phyloP scores from a whole-genome alignment of 2,329 filamentous ascomycete species.

The Lithohypha guttulata region DNA sequence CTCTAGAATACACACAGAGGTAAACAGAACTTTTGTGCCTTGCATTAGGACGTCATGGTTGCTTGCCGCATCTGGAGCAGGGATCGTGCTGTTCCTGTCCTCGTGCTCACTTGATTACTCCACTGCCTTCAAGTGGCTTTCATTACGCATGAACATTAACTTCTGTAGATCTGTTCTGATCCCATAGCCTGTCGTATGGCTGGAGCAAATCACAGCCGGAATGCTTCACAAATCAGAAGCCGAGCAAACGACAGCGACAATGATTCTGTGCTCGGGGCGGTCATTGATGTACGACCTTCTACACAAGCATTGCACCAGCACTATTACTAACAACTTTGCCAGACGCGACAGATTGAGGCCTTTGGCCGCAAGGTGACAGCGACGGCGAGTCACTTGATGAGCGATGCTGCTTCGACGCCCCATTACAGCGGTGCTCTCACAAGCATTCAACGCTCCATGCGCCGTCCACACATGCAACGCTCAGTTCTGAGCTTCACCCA shows the following conservation, averaged over 20 bases:
- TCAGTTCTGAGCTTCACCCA: conserved; percentile 84
- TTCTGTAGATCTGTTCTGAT: too few species aligned
- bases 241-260: conserved; percentile 31
- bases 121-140: too few species aligned
- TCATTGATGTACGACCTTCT: conserved; percentile 34
- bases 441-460: conserved; percentile 80
- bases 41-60: too few species aligned
- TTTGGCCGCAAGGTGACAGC: conserved; percentile 92
- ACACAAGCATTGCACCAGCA: neutral
- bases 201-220: conserved; percentile 29
- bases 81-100: too few species aligned
- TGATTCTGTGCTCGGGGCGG: conserved; percentile 35
- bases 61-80: too few species aligned
- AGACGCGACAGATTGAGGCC: conserved; percentile 82
- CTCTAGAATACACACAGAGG: too few species aligned
- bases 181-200: conserved; percentile 28
- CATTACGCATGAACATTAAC: too few species aligned
- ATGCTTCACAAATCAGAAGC: conserved; percentile 34
- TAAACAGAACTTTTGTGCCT: too few species aligned
- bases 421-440: conserved; percentile 82
- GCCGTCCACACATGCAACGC: conserved; percentile 72
- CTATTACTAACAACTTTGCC: conserved; percentile 15
- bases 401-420: conserved; percentile 42
- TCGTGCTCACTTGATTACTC: too few species aligned
- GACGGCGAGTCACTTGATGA: conserved; percentile 83